A percentile compares a stretch with the other conserved stretches of the same genome.
Evolutionary conservation across 73 alveolate species (phyloP).

Genomic region (Symbiodinium pilosum): DNA sequence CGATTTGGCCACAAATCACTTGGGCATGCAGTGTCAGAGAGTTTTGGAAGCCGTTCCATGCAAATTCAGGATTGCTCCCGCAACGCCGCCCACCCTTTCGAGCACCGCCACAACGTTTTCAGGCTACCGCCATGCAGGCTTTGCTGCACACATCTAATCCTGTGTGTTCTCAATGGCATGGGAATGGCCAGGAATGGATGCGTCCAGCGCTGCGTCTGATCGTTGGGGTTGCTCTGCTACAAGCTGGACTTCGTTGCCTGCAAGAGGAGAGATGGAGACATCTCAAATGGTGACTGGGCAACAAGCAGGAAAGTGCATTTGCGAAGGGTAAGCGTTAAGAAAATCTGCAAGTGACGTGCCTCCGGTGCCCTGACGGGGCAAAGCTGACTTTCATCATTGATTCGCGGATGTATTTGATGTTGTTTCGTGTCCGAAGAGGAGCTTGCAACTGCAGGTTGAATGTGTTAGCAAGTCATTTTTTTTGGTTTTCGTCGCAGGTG

Average conservation of each 20-base stretch:
- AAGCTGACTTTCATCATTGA: too few relatives aligned
- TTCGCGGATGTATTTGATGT: neutral
- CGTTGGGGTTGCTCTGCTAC: neutral
- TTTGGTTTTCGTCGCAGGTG: too few relatives aligned
- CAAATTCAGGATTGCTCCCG: neutral
- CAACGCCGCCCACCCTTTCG: neutral
- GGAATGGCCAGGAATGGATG: neutral
- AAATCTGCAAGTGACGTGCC: too few relatives aligned
- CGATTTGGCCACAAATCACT: neutral
- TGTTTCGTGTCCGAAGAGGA: neutral
- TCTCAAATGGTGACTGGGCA: neutral
- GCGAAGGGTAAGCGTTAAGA: too few relatives aligned
- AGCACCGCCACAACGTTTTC: neutral
- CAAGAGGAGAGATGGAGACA: neutral
- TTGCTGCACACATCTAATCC: neutral
- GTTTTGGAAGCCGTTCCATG: neutral
- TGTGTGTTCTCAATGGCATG: neutral
- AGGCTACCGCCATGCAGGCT: neutral
- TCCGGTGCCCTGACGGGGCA: too few relatives aligned
- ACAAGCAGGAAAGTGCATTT: neutral
- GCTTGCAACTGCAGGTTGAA: too few relatives aligned
- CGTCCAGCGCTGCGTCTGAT: slow-evolving; percentile 3
- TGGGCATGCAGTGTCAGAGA: neutral
- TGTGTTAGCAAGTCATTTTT: too few relatives aligned
- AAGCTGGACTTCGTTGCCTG: neutral